Base-by-base conservation (phyloP, 352 stramenopile genomes). In the Globisporangium parvum region DNA sequence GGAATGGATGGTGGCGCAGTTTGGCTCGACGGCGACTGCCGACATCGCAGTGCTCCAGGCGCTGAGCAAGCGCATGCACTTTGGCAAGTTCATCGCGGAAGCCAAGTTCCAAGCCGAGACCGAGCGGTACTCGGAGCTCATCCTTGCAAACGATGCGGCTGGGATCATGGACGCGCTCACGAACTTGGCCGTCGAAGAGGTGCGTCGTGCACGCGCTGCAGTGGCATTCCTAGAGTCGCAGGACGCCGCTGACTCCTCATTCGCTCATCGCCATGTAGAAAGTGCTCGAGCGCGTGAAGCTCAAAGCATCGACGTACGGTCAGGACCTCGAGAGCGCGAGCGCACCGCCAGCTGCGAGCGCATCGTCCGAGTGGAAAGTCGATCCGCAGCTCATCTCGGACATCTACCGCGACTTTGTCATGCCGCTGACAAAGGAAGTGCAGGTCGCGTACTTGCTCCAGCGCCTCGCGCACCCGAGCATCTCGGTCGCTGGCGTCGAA, bases 351-450 rank as follows among this genome's bases (percentile, higher is more conserved):
- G 21, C 51, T 41, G 33, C 65, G 8, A 50, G 54, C 33, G 46
- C 63, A 63, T 63, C 65, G n/a, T 57, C 77, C 46, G 64, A 81
- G 33, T 81, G 87, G 49, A 99, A 99, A 63, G 88, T 99, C 15
- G 84, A 98, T 62, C 96, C 97, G 20, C 78, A 95, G 62, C 79
- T 98, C 18, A 98, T 99, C 63, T 97, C 96, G 53, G 80, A 86
- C 58, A 87, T 99, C 46, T 99, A 99, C 69, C 76, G 91, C 45
- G 87, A 99, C 74, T 97, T 99, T 58, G 96, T 99, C 50, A 99
- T 99, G 69, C 97, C 97, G 14, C 75, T 99, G 50, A 99, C 96
- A 11, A 99, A 99, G 71, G 95, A 99, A 70, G 93, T 99, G 51
- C 95, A 99, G 70, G 96, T 99, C 26, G 70, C 77, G 55, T 96